Evolutionary conservation across 164 flowering plant genomes (phyloP).

Genomic region (Houttuynia cordata): DNA sequence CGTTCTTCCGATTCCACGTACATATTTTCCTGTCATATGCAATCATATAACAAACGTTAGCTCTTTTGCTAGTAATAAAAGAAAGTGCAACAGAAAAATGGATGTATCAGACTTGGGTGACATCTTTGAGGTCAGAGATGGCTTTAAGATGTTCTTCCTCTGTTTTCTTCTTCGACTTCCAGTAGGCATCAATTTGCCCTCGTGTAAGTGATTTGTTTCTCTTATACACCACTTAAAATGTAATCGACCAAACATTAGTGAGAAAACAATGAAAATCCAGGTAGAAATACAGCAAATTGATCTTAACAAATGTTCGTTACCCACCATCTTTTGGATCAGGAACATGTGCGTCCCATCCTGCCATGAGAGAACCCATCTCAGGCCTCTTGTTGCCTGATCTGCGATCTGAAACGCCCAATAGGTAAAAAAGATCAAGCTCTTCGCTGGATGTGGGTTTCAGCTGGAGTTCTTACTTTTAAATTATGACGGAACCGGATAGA

Average conservation of each 20-base stretch:
- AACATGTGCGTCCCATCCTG: constrained; percentile 65
- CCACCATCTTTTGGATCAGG: constrained; percentile 45
- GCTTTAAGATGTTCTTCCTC: constrained; percentile 52
- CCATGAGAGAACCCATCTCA: constrained; percentile 63
- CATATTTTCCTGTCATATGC: constrained; percentile 13
- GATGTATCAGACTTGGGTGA: constrained; percentile 9
- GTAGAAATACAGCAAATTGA: not conserved
- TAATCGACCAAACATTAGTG: not conserved
- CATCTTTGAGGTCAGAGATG: constrained; percentile 14
- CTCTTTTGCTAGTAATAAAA: not conserved
- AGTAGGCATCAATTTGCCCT: constrained; percentile 61
- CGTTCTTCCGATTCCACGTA: constrained; percentile 3
- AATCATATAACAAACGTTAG: not conserved
- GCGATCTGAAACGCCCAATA: too few relatives aligned
- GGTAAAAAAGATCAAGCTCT: too few relatives aligned
- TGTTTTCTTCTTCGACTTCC: constrained; percentile 49
- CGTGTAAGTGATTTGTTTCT: constrained; percentile 66
- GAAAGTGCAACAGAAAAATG: not conserved
- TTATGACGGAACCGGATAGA: too few relatives aligned
- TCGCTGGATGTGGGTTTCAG: too few relatives aligned
- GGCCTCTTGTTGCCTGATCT: not conserved
- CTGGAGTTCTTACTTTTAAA: too few relatives aligned
- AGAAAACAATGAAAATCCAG: not conserved
- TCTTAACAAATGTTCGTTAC: constrained; percentile 1
- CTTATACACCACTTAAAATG: constrained; percentile 27